Evolutionary conservation across 768 basidiomycete species (phyloP), one percentile per base, ranked within the genome.

Genomic region (Tubosaeta sp.): DNA sequence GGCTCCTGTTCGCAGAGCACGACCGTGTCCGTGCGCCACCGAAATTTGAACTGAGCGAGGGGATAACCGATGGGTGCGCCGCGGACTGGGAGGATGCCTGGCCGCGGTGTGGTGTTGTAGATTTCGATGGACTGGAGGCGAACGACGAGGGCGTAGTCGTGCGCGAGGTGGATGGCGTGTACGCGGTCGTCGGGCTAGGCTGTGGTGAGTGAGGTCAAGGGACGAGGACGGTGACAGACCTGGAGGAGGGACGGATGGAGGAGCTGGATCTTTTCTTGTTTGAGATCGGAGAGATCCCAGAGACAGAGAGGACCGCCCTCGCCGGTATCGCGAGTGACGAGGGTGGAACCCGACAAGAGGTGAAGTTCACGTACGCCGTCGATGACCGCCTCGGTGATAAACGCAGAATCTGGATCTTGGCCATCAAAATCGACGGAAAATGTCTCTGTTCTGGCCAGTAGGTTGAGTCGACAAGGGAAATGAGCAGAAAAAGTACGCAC

Each of bases 1-100:
- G 45, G 17, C 11, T 47, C 65, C 53, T 75, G 73, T 3, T 67
- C 57, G 41, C 64, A 63, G 34, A 83, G 66, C 27, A 71, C 65
- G 55, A 80, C 71, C 29, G 69, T 76, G 64, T 85, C 83, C 38
- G 84, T 69, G n/a, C 69, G 72, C 79, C 80, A 85, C 41, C 72
- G 79, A 72, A 80, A 84, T 47, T 67, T 64, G 66, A 79, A 71
- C 29, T 65, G 66, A 13, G 75, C 69, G 38, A 80, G 59, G 1
- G 84, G 82, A 33, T 74, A 68, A 5, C 80, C 63, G 33, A 69
- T 53, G 19, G 57, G 59, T 2, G 59, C 46, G 2, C 56, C 53
- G 6, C 33, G 54, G 41, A 37, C 51, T 16, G 55, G 50, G 44
- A 59, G 57, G 43, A 63, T 51, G 45, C 29, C 62, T 0, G 41